These are phyloP conservation scores for Retiboletus flavoniger DNA, from an alignment of 1,284 basidiomycete species.

Conservation along the genomic window DNA sequence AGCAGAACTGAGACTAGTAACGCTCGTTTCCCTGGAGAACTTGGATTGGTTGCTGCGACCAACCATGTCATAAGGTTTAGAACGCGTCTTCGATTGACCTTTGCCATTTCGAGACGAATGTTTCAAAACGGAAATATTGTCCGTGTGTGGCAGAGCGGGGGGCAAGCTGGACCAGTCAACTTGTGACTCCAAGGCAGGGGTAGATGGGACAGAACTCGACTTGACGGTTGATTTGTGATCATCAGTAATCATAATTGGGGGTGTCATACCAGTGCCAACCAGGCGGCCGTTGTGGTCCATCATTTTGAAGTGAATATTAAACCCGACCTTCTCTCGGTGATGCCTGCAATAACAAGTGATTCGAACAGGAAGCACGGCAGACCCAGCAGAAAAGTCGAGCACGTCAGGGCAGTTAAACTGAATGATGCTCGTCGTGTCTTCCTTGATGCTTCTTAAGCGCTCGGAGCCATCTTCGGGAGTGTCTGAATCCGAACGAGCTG, in stretches of 20 bases:
- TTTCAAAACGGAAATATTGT: constrained; percentile 42
- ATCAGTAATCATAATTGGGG: constrained; percentile 98
- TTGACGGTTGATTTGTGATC: constrained; percentile 86
- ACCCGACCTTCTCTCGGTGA: constrained; percentile 96
- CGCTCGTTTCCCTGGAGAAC: constrained; percentile 51
- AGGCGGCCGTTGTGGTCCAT: constrained; percentile 78
- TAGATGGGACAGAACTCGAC: constrained; percentile 23
- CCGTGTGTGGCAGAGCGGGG: constrained; percentile 25
- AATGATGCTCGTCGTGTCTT: constrained; percentile 82
- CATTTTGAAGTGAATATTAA: constrained; percentile 90
- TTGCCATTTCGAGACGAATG: constrained; percentile 40
- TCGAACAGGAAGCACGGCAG: constrained; percentile 86
- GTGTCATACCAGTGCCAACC: constrained; percentile 81
- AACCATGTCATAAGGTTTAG: constrained; percentile 59
- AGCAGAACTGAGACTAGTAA: constrained; percentile 51
- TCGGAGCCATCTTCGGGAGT: constrained; percentile 52
- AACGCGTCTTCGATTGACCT: constrained; percentile 42
- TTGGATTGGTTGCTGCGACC: constrained; percentile 41
- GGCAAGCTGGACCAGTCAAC: constrained; percentile 46
- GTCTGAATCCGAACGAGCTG: constrained; percentile 76
- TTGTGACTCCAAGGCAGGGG: constrained; percentile 35
- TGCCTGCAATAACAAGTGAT: constrained; percentile 99
- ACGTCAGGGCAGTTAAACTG: constrained; percentile 96
- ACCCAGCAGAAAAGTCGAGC: constrained; percentile 87
- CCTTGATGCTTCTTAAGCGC: constrained; percentile 48